Percentiles rank a stretch among this genome's conserved stretches.
Conservation (phyloP, 768 basidiomycete species). For the Termitomyces sp. region DNA sequence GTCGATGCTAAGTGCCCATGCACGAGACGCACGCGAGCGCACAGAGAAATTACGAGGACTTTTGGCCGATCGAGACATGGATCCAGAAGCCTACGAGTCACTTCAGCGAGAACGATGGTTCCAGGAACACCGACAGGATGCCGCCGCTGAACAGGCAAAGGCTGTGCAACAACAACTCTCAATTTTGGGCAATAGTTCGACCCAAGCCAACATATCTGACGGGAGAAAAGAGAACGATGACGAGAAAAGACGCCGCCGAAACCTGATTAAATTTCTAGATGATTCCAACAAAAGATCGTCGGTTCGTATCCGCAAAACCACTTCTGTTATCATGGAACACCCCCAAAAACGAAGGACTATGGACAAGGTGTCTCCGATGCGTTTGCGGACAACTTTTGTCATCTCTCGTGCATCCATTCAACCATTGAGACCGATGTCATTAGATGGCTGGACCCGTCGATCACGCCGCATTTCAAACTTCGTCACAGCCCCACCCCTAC, state of each 20-base stretch:
- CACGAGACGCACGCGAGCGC: slow-evolving; percentile 37
- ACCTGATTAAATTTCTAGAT: slow-evolving; percentile 34
- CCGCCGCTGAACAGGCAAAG: slow-evolving; percentile 31
- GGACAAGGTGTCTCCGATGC: slow-evolving; percentile 28
- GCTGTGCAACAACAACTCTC: slow-evolving; percentile 29
- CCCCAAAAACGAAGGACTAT: slow-evolving; percentile 28
- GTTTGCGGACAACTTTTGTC: slow-evolving; percentile 23
- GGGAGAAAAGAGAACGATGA: slow-evolving; percentile 16
- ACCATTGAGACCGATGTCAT: slow-evolving; percentile 11
- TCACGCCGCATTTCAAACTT: background rate
- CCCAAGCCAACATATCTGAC: slow-evolving; percentile 9
- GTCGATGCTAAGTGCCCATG: slow-evolving; percentile 35
- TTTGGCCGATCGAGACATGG: slow-evolving; percentile 31
- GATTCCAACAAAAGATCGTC: slow-evolving; percentile 27
- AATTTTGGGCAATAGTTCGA: slow-evolving; percentile 17
- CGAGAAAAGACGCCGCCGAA: slow-evolving; percentile 22
- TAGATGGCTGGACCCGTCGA: slow-evolving; percentile 9
- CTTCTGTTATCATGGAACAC: slow-evolving; percentile 20
- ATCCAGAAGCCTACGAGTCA: slow-evolving; percentile 29
- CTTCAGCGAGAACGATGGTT: slow-evolving; percentile 46
- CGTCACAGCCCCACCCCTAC: background rate
- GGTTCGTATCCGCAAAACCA: slow-evolving; percentile 22
- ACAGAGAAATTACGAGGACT: slow-evolving; percentile 32
- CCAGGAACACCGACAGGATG: slow-evolving; percentile 38
- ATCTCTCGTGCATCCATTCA: slow-evolving; percentile 7